Conservation (phyloP, 202 grass and related monocot species). For the Carex arenaria region DNA sequence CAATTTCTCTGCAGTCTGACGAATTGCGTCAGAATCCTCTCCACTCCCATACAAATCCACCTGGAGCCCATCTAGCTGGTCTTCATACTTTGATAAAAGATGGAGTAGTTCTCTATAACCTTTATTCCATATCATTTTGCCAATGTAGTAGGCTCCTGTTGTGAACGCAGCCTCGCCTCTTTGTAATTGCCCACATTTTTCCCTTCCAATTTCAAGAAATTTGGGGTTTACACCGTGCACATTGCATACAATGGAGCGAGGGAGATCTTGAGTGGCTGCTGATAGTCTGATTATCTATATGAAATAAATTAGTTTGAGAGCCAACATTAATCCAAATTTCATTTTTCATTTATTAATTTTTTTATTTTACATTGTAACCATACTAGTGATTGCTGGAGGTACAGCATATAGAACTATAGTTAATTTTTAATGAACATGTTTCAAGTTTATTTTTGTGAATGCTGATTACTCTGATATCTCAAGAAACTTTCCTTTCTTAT, state of each 20-base stretch:
- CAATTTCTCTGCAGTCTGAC: constrained; percentile 46
- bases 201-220: constrained; percentile 83
- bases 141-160: constrained; percentile 79
- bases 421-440: background rate
- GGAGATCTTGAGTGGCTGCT: constrained; percentile 81
- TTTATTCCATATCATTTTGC: constrained; percentile 97
- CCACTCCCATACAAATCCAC: constrained; percentile 85
- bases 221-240: constrained; percentile 96
- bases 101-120: constrained; percentile 88
- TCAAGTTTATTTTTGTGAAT: background rate
- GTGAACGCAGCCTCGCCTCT: constrained; percentile 64
- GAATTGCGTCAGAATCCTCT: constrained; percentile 74
- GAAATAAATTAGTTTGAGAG: background rate
- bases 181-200: constrained; percentile 63
- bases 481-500: background rate
- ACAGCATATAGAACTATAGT: background rate
- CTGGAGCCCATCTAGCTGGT: constrained; percentile 52
- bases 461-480: background rate
- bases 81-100: constrained; percentile 70
- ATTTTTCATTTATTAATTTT: background rate
- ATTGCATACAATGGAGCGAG: constrained; percentile 83
- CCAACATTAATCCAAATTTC: background rate
- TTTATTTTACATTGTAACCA: background rate
- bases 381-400: background rate
- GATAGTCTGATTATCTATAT: constrained; percentile 84